Conservation (phyloP, 257 asterid species). For the Euphrasia confusa region DNA sequence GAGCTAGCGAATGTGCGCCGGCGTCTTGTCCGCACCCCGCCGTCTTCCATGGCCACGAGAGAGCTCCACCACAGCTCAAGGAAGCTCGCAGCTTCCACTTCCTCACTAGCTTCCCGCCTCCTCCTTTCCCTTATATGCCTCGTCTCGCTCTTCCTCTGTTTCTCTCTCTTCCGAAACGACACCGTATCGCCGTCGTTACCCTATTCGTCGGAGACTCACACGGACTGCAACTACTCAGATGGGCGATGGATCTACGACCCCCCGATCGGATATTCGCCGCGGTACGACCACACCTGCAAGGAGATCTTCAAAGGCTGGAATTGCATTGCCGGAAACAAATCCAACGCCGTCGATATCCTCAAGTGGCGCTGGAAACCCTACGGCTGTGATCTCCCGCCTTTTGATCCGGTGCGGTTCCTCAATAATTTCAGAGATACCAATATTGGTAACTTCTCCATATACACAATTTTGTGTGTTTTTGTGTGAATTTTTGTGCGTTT, state of each 20-base stretch:
- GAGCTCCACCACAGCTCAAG: slow-evolving; percentile 36
- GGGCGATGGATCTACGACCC: slow-evolving; percentile 80
- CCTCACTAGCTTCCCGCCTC: slow-evolving; percentile 35
- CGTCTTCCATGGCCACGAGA: slow-evolving; percentile 49
- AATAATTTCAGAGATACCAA: slow-evolving; percentile 55
- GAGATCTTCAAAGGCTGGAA: slow-evolving; percentile 98
- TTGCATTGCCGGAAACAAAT: slow-evolving; percentile 68
- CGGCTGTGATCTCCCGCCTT: slow-evolving; percentile 67
- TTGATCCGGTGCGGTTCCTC: slow-evolving; percentile 65
- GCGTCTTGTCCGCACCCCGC: slow-evolving; percentile 24
- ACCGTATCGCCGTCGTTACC: slow-evolving; percentile 25
- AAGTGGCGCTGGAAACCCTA: slow-evolving; percentile 95
- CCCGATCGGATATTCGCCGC: slow-evolving; percentile 48
- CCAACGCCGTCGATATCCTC: slow-evolving; percentile 66
- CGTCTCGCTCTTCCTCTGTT: slow-evolving; percentile 44
- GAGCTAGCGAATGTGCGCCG: slow-evolving; percentile 31
- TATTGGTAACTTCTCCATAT: slow-evolving; percentile 48
- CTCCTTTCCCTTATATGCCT: slow-evolving; percentile 50
- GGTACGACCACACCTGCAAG: slow-evolving; percentile 80
- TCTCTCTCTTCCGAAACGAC: slow-evolving; percentile 52
- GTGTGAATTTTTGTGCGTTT: too few species aligned
- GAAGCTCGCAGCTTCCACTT: slow-evolving; percentile 33
- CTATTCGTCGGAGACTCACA: slow-evolving; percentile 22
- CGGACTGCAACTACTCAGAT: slow-evolving; percentile 52
- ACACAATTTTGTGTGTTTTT: too few species aligned